Evolutionary conservation across 495 filamentous ascomycete species (phyloP), one percentile per base, ranked within the genome.

Genomic region (Xylaria telfairii): DNA sequence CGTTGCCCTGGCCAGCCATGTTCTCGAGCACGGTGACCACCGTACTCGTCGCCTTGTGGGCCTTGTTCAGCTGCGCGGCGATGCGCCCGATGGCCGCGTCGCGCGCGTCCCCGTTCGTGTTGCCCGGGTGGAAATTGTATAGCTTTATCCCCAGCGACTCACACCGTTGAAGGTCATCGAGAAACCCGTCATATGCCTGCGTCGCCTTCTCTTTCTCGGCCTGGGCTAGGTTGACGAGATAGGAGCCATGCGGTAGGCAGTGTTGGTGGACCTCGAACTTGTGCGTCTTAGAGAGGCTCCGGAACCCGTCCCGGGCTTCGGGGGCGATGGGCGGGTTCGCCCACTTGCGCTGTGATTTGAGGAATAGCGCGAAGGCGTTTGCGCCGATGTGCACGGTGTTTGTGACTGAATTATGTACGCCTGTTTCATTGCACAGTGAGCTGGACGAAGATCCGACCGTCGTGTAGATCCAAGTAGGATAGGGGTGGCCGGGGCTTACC

Each of bases 61-160:
- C 93, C 65, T 87, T 87, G 74, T 96, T 97, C 1, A 99, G 84
- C 57, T 92, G 87, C 32, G 81, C 80, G 19, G 96, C 94, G 60
- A 99, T 91, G 28, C 95, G 90, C 24, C 83, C 80, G 68, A 96
- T 91, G 9, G 95, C 95, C 26, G 87, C 87, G 0, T 85, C 81
- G 53, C 91, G 89, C 17, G 87, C 82, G 9, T 84, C 84, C 66
- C 89, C 88, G 73, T 90, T 90, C 8, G 90, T 90, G 65, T 88
- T 94, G 61, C 96, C 96, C 0, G 96, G 96, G 78, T 99, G 96
- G 84, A 99, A 98, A 80, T 99, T 99, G 84, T 98, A 99, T 19
- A 98, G 85, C 70, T 81, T 87, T 77, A 99, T 97, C 0, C 92
- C 92, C 0, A 99, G 89, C n/a, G 85, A 85, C 76, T 97, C 94